Percentiles rank a stretch among this genome's conserved stretches.
Evolutionary conservation across 2,329 filamentous ascomycete species (phyloP).

Genomic region (Aspergillus puulaauensis): DNA sequence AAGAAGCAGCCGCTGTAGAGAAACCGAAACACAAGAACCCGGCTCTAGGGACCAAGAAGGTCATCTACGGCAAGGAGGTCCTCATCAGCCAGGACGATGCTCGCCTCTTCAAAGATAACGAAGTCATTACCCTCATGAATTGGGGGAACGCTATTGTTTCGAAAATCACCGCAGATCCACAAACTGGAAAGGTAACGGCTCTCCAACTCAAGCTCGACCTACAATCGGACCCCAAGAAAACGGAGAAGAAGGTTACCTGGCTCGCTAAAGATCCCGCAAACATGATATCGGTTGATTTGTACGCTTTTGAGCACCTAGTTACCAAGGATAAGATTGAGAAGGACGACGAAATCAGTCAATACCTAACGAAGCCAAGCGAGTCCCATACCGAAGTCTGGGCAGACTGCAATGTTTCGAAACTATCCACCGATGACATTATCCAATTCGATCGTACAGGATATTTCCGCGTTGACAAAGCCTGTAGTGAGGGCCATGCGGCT

Average conservation of each 20-base stretch:
- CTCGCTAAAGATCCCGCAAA: slow-evolving; percentile 70
- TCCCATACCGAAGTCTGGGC: slow-evolving; percentile 72
- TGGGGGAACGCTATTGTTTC: slow-evolving; percentile 69
- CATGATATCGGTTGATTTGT: slow-evolving; percentile 78
- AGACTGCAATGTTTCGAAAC: slow-evolving; percentile 73
- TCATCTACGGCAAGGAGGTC: slow-evolving; percentile 72
- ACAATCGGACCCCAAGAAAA: slow-evolving; percentile 83
- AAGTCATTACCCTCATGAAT: slow-evolving; percentile 94
- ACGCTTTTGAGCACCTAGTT: slow-evolving; percentile 92
- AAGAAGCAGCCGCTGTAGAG: slow-evolving; percentile 56
- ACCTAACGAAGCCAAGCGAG: slow-evolving; percentile 39
- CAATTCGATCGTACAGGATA: slow-evolving; percentile 94
- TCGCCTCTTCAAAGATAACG: slow-evolving; percentile 73
- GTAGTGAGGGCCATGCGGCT: slow-evolving; percentile 57
- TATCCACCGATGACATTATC: slow-evolving; percentile 87
- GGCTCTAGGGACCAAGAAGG: slow-evolving; percentile 79
- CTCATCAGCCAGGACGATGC: slow-evolving; percentile 86
- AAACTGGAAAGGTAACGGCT: not conserved
- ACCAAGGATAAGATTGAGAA: slow-evolving; percentile 93
- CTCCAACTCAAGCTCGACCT: slow-evolving; percentile 17
- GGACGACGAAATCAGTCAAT: slow-evolving; percentile 66
- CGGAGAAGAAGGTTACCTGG: slow-evolving; percentile 96
- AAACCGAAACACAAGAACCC: slow-evolving; percentile 88
- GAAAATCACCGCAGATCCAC: slow-evolving; percentile 49
- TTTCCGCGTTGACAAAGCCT: slow-evolving; percentile 74